phyloP scores from a whole-genome alignment of 2,329 filamentous ascomycete species.

The Coniochaeta sp. region DNA sequence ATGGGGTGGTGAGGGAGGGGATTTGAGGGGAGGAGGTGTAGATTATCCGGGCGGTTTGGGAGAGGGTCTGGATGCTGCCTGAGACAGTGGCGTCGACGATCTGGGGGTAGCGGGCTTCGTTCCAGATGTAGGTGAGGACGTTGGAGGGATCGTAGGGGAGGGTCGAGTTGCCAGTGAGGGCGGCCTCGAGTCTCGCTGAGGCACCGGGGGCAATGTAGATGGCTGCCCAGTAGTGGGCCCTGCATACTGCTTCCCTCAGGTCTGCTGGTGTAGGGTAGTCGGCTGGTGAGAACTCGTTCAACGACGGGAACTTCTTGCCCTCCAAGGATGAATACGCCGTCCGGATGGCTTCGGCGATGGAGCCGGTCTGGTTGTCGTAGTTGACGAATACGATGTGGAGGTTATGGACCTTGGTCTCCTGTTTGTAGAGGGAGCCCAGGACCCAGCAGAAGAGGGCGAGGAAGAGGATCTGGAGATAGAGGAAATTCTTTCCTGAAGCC shows the following conservation, averaged over 20 bases:
- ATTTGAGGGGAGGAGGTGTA: constrained; percentile 23
- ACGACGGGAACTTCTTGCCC: constrained; percentile 20
- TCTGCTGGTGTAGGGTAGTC: constrained; percentile 14
- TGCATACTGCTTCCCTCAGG: constrained; percentile 21
- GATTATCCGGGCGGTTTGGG: constrained; percentile 22
- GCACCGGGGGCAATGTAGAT: constrained; percentile 24
- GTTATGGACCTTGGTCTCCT: constrained; percentile 22
- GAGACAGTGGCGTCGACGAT: constrained; percentile 25
- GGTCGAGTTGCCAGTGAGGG: constrained; percentile 24
- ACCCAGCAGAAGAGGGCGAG: constrained; percentile 26
- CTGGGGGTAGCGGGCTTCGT: constrained; percentile 34
- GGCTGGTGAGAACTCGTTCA: constrained; percentile 15
- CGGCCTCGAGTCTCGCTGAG: constrained; percentile 26
- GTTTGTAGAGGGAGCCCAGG: constrained; percentile 28
- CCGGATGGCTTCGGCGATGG: constrained; percentile 23
- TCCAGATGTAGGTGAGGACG: constrained; percentile 34
- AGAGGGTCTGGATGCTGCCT: constrained; percentile 22
- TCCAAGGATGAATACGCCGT: constrained; percentile 22
- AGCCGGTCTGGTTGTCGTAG: constrained; percentile 24
- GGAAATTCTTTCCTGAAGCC: constrained; percentile 20
- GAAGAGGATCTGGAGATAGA: constrained; percentile 28
- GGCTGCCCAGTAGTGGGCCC: constrained; percentile 27
- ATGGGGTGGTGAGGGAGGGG: constrained; percentile 14
- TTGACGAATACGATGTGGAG: constrained; percentile 28
- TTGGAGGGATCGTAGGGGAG: constrained; percentile 26